Evolutionary conservation across 164 flowering plant species (phyloP).

Genomic region (Annona cherimola): DNA sequence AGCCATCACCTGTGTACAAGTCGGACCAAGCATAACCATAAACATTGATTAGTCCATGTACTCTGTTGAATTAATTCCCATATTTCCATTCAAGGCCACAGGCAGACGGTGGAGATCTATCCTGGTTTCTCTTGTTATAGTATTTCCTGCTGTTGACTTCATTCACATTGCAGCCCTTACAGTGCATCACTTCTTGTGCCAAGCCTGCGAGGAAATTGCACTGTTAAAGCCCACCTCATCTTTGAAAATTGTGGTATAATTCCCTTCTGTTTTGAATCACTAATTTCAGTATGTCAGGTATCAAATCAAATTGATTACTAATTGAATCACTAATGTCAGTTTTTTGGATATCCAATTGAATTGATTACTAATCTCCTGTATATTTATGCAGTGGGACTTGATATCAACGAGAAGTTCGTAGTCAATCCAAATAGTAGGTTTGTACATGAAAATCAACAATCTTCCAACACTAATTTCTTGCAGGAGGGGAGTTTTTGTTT

Average conservation of each 20-base stretch:
- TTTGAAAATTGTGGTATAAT: conserved; percentile 79
- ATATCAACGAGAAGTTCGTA: conserved; percentile 52
- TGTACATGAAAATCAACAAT: conserved; percentile 19
- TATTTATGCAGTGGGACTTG: conserved; percentile 77
- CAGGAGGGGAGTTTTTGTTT: conserved; percentile 39
- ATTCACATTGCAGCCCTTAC: conserved; percentile 68
- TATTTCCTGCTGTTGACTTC: background rate
- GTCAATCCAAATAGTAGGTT: conserved; percentile 20
- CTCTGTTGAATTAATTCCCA: background rate
- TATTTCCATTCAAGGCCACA: background rate
- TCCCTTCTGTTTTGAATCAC: conserved; percentile 2
- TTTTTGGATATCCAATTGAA: background rate
- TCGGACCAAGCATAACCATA: no score
- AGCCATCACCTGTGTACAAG: no score
- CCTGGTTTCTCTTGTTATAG: background rate
- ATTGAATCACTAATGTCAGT: background rate
- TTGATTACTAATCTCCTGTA: conserved; percentile 6
- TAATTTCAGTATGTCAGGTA: background rate
- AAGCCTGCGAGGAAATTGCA: conserved; percentile 61
- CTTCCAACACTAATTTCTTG: conserved; percentile 21
- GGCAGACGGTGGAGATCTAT: background rate
- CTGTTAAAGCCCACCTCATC: conserved; percentile 67
- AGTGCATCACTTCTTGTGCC: conserved; percentile 46
- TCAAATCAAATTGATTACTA: background rate
- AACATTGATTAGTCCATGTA: no score